A percentile compares a stretch with the other conserved stretches of the same genome.
Conservation (phyloP, 2,329 filamentous ascomycete genomes). For the Curvularia sp. region DNA sequence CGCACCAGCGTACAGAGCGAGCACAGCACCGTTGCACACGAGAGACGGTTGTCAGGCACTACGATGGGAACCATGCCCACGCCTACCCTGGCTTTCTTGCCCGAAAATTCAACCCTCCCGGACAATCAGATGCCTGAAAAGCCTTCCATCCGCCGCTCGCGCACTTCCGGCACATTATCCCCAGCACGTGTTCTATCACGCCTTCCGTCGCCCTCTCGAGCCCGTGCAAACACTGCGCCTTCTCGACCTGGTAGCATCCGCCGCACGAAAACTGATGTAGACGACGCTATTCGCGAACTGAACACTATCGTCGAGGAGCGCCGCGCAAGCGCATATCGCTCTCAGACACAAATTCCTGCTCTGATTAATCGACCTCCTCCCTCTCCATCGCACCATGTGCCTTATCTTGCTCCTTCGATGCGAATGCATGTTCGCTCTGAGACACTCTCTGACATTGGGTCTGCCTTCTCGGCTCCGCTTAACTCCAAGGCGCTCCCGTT, state of each 20-base stretch:
- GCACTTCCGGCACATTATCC: slow-evolving; percentile 33
- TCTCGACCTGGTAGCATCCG: slow-evolving; percentile 48
- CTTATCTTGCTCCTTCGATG: slow-evolving; percentile 56
- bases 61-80: slow-evolving; percentile 33
- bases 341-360: slow-evolving; percentile 36
- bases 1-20: slow-evolving; percentile 42
- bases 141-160: slow-evolving; percentile 36
- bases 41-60: slow-evolving; percentile 31
- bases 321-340: slow-evolving; percentile 49
- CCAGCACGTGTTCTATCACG: slow-evolving; percentile 39
- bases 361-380: slow-evolving; percentile 39
- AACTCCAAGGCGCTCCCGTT: slow-evolving; percentile 36
- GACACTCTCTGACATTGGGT: slow-evolving; percentile 58
- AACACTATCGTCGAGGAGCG: slow-evolving; percentile 59
- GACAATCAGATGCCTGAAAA: slow-evolving; percentile 29
- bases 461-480: slow-evolving; percentile 54
- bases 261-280: slow-evolving; percentile 49
- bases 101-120: slow-evolving; percentile 33
- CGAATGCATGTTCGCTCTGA: slow-evolving; percentile 55
- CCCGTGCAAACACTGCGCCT: slow-evolving; percentile 46
- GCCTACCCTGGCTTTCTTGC: slow-evolving; percentile 35
- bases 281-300: slow-evolving; percentile 56
- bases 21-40: slow-evolving; percentile 27
- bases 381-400: slow-evolving; percentile 52
- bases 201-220: slow-evolving; percentile 44